Percentiles rank a stretch among this genome's conserved stretches.
Conservation (phyloP, 2,329 filamentous ascomycete species). For the Mariannaea sp. region DNA sequence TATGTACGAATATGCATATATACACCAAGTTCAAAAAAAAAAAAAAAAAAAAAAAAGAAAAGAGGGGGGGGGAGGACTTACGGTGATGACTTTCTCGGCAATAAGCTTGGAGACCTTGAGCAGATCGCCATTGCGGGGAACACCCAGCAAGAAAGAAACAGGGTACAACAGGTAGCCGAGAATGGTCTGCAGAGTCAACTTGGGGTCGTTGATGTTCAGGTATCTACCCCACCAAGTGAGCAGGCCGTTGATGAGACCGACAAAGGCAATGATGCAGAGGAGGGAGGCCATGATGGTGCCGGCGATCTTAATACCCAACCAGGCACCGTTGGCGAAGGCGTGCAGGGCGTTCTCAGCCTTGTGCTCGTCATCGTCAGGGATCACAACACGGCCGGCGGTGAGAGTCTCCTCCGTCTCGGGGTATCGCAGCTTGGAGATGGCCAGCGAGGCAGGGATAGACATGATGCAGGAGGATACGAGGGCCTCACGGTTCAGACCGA, state of each 20-base stretch:
- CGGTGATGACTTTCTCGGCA: slow-evolving; percentile 80
- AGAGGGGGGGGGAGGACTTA: no score
- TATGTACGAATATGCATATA: no score
- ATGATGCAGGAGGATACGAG: slow-evolving; percentile 92
- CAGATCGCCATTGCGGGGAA: slow-evolving; percentile 66
- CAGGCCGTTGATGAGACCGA: slow-evolving; percentile 75
- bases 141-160: slow-evolving; percentile 79
- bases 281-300: slow-evolving; percentile 80
- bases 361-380: slow-evolving; percentile 79
- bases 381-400: slow-evolving; percentile 78
- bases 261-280: slow-evolving; percentile 81
- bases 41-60: no score
- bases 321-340: slow-evolving; percentile 82
- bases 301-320: slow-evolving; percentile 84
- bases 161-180: slow-evolving; percentile 80
- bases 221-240: slow-evolving; percentile 85
- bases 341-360: slow-evolving; percentile 80
- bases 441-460: slow-evolving; percentile 90
- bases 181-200: slow-evolving; percentile 74
- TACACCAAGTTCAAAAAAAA: no score
- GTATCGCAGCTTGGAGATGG: slow-evolving; percentile 86
- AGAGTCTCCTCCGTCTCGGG: slow-evolving; percentile 87
- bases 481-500: slow-evolving; percentile 83
- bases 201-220: slow-evolving; percentile 70
- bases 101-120: slow-evolving; percentile 79